Conservation (phyloP, 2,329 filamentous ascomycete genomes). For the Cyphellophora europaea region DNA sequence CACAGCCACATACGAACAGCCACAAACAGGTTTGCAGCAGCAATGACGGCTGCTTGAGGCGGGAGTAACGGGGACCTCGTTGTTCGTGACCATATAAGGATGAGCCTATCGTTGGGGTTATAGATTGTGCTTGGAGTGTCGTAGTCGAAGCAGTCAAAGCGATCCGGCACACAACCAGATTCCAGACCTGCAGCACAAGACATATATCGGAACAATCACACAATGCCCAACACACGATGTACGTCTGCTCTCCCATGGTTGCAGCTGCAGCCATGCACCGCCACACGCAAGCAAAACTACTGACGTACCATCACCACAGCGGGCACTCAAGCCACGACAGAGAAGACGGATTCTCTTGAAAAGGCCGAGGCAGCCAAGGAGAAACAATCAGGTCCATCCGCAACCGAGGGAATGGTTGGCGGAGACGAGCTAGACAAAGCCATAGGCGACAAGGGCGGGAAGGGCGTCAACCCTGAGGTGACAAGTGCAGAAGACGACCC, state of each 20-base stretch:
- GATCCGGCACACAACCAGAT: too few species aligned
- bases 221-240: neutral
- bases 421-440: slow-evolving; percentile 1
- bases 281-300: neutral
- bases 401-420: neutral
- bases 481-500: neutral
- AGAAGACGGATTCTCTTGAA: neutral
- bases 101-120: too few species aligned
- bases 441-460: neutral
- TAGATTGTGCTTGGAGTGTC: too few species aligned
- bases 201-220: neutral
- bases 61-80: neutral
- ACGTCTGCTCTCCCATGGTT: neutral
- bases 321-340: neutral
- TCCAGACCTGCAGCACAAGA: neutral
- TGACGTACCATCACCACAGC: neutral
- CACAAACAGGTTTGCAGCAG: neutral
- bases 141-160: too few species aligned
- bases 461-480: neutral
- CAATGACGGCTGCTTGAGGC: neutral
- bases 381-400: neutral
- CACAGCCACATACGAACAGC: neutral
- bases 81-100: neutral
- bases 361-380: neutral
- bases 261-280: neutral